These are phyloP conservation scores for Marsdenia floribunda DNA, from an alignment of 257 asterid genomes.

Conservation along the genomic window DNA sequence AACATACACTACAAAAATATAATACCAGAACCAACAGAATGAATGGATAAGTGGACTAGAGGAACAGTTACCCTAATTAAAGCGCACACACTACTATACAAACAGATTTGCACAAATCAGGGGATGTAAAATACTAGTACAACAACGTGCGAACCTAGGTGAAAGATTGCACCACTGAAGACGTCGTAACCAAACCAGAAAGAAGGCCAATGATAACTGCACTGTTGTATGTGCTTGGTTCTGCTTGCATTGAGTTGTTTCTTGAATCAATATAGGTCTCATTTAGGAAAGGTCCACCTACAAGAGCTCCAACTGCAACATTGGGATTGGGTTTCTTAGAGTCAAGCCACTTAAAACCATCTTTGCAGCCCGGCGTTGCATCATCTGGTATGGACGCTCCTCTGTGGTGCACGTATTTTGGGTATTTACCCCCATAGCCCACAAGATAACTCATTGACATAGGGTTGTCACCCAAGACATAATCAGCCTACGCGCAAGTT, in stretches of 20 bases:
- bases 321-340: constrained; percentile 69
- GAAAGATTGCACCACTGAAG: constrained; percentile 56
- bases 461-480: constrained; percentile 74
- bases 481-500: constrained; percentile 47
- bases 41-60: no score
- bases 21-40: neutral
- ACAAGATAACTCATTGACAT: constrained; percentile 72
- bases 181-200: constrained; percentile 62
- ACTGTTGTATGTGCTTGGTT: constrained; percentile 75
- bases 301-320: constrained; percentile 71
- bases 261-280: constrained; percentile 65
- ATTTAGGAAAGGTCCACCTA: constrained; percentile 83
- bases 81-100: constrained; percentile 2
- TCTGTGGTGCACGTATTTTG: constrained; percentile 80
- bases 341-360: constrained; percentile 75
- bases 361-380: constrained; percentile 57
- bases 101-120: neutral
- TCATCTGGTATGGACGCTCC: constrained; percentile 81
- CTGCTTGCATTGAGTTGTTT: constrained; percentile 83
- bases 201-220: constrained; percentile 79
- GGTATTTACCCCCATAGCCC: constrained; percentile 75
- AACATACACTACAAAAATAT: no score
- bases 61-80: neutral
- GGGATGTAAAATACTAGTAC: constrained; percentile 3
- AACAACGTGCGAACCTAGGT: constrained; percentile 31